Evolutionary conservation across 257 asterid species (phyloP), one percentile per base, ranked within the genome.

Genomic region (Solanum arcanum): DNA sequence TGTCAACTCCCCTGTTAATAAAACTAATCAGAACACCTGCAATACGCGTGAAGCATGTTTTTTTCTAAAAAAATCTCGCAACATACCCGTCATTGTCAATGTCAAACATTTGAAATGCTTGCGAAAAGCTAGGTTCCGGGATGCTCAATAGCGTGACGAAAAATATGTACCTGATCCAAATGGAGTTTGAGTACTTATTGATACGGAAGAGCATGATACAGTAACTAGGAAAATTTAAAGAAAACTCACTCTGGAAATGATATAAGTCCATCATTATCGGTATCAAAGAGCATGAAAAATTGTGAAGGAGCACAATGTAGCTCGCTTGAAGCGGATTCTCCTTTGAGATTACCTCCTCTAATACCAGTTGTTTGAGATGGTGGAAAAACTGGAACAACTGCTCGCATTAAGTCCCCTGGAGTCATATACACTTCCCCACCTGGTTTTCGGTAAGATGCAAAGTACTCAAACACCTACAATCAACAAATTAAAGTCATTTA

Each of bases 371-470:
- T 92, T 69, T 95, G 98, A 3, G 98, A 91, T 52, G 99, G 95
- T 83, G 98, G 98, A 90, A 97, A 94, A 18, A 97, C 98, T 1
- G 98, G 98, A 86, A 97, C 97, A 14, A 93, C 93, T 47, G 99
- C 98, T 84, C 98, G 91, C 98, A 95, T 94, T 86, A 97, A 88
- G 86, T 97, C 99, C 42, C 95, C 89, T 66, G 97, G 92, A 46
- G 98, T 97, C 99, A 97, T 95, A 69, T 87, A 92, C 37, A 87
- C 88, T 91, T 97, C 98, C 20, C 99, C 98, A 3, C 90, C 84
- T 25, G 94, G 94, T 2, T 91, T 64, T 89, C 82, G 88, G 86
- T 66, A 86, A 2, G 98, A 94, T 42, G 99, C 98, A 78, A 97
- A 97, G 94, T 97, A 97, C 90, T 95, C 98, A 83, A 95, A 94